Percentiles rank a stretch among this genome's conserved stretches.
These are phyloP conservation scores for Lentinus brumalis DNA, from an alignment of 768 basidiomycete species.

Conservation along the genomic window DNA sequence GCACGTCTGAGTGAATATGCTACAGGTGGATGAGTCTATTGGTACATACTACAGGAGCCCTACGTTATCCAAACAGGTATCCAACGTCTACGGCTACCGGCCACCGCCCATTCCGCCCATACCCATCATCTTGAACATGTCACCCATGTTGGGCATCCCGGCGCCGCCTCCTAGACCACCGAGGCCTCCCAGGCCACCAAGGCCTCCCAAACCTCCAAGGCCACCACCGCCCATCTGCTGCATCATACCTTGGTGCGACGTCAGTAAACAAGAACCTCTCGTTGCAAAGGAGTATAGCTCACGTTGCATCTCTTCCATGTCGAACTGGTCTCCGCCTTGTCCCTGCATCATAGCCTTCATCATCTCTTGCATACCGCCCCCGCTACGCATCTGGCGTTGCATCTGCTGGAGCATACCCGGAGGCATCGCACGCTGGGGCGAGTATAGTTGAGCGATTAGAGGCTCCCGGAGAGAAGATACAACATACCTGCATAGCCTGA, in stretches of 20 bases:
- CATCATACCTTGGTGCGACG: constrained; percentile 74
- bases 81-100: constrained; percentile 12
- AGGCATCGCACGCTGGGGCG: constrained; percentile 79
- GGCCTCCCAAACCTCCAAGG: constrained; percentile 51
- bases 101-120: constrained; percentile 49
- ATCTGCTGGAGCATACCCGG: constrained; percentile 95
- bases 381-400: constrained; percentile 77
- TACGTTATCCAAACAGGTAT: constrained; percentile 20
- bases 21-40: constrained; percentile 4
- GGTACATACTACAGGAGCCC: constrained; percentile 11
- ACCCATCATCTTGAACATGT: constrained; percentile 88
- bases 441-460: neutral
- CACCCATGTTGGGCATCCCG: constrained; percentile 68
- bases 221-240: constrained; percentile 73
- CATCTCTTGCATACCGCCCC: constrained; percentile 96
- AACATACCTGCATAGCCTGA: constrained; percentile 85
- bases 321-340: constrained; percentile 84
- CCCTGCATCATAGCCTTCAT: constrained; percentile 99
- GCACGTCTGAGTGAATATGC: neutral
- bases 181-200: constrained; percentile 57
- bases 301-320: constrained; percentile 96
- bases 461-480: neutral
- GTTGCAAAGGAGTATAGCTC: constrained; percentile 27
- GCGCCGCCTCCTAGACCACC: constrained; percentile 66
- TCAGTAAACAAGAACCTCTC: neutral